These are phyloP conservation scores for Rhododendron ferrugineum DNA, from an alignment of 148 eudicot genomes.

Conservation along the genomic window DNA sequence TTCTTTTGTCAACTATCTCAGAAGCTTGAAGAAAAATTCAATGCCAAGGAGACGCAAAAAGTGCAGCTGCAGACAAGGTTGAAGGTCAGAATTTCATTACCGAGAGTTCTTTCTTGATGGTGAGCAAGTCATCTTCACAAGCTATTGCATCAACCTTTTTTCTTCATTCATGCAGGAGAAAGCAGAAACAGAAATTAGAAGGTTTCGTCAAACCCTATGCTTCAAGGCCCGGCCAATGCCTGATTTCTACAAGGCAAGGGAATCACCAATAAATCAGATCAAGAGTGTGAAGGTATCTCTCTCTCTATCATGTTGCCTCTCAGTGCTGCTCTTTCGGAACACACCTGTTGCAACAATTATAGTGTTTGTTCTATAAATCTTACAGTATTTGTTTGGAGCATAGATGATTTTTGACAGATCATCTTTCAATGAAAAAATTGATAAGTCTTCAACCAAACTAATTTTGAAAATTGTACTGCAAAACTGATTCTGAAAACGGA, in stretches of 20 bases:
- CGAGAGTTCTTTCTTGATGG: background rate
- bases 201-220: constrained; percentile 68
- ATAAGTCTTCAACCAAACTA: background rate
- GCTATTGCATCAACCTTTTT: background rate
- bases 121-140: background rate
- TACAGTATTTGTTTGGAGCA: background rate
- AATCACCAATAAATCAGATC: constrained; percentile 27
- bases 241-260: constrained; percentile 45
- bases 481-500: background rate
- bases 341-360: background rate
- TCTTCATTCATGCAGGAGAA: constrained; percentile 47
- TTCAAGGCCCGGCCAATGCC: constrained; percentile 70
- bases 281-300: constrained; percentile 46
- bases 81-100: constrained; percentile 26
- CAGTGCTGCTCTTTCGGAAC: background rate
- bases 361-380: background rate
- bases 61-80: constrained; percentile 37
- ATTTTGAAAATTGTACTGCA: background rate
- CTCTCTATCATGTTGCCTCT: constrained; percentile 1
- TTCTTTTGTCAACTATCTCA: constrained; percentile 12
- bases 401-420: background rate
- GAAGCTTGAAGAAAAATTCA: constrained; percentile 54
- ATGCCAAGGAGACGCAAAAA: constrained; percentile 33
- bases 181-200: constrained; percentile 59
- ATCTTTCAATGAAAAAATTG: background rate